phyloP scores from a whole-genome alignment of 495 filamentous ascomycete genomes.

The Xylaria intraflava region DNA sequence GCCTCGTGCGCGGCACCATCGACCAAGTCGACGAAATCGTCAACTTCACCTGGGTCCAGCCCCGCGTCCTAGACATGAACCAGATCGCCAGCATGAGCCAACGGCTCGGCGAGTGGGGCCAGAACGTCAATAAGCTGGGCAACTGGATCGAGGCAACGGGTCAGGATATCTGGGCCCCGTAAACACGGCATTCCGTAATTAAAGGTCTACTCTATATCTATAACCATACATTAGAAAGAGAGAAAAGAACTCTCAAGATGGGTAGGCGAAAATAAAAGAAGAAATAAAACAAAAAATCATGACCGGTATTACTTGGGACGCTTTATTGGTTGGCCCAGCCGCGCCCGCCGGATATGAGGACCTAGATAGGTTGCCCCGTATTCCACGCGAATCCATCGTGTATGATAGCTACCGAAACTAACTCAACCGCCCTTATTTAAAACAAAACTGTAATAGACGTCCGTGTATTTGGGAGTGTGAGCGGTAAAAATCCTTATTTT shows the following conservation, averaged over 20 bases:
- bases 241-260: background rate
- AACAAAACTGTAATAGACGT: no score
- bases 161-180: constrained; percentile 86
- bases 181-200: constrained; percentile 8
- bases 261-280: background rate
- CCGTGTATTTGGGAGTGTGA: no score
- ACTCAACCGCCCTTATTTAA: no score
- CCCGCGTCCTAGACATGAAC: constrained; percentile 89
- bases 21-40: constrained; percentile 94
- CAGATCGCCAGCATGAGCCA: constrained; percentile 93
- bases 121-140: constrained; percentile 86
- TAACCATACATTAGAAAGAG: background rate
- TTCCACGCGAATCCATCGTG: no score
- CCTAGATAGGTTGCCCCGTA: no score
- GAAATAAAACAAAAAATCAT: background rate
- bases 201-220: background rate
- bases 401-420: no score
- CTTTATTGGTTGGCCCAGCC: no score
- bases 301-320: no score
- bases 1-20: constrained; percentile 83
- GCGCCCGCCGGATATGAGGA: no score
- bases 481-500: no score
- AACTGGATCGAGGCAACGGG: constrained; percentile 90
- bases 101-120: constrained; percentile 87
- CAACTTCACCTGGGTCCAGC: constrained; percentile 97